Evolutionary conservation across 1,139 yeast genomes (phyloP), one percentile per base, ranked within the genome.

Genomic region (Arxiozyma slooffiae): DNA sequence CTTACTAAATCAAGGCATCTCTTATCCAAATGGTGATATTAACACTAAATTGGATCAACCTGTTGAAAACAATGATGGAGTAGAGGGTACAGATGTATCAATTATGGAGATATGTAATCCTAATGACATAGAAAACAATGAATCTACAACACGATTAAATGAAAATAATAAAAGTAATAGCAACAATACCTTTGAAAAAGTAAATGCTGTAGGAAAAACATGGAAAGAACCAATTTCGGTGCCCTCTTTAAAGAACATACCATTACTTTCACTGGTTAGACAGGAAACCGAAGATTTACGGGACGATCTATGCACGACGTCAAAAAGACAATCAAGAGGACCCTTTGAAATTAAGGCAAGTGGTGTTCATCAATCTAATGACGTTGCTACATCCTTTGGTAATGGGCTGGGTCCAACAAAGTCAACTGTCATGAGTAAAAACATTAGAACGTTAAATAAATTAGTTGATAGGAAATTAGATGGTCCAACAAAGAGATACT

Each of bases 271-370:
- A 23, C 53, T 64, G n/a, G 49, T 56, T 16, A 58, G 68, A 46
- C 64, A 63, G 41, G 67, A 63, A 47, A 65, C 69, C 9, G 67
- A 64, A 48, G 67, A 62, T n/a, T 58, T 60, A 39, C 65, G 59
- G 5, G 67, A 64, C 51, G 68, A 64, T 43, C 48, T 64, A 17
- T 63, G 65, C 40, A 52, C 50, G 26, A 30, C 42, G 7, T 47
- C 48, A 11, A 61, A 62, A 41, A 58, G 54, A 42, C 58, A 57
- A 41, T 54, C 61, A 7, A 56, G 62, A 26, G 56, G 58, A 16
- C 60, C 61, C 21, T 66, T 58, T 49, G 70, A 66, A 42, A 64
- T 66, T 39, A 64, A 62, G 47, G 70, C 70, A 5, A 66, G 70
- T 56, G 70, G 70, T 51, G 68, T 60, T 1, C 61, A 66, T 63